Evolutionary conservation across 2,329 filamentous ascomycete species (phyloP), one percentile per base, ranked within the genome.

Genomic region (Ophiostoma sp.): DNA sequence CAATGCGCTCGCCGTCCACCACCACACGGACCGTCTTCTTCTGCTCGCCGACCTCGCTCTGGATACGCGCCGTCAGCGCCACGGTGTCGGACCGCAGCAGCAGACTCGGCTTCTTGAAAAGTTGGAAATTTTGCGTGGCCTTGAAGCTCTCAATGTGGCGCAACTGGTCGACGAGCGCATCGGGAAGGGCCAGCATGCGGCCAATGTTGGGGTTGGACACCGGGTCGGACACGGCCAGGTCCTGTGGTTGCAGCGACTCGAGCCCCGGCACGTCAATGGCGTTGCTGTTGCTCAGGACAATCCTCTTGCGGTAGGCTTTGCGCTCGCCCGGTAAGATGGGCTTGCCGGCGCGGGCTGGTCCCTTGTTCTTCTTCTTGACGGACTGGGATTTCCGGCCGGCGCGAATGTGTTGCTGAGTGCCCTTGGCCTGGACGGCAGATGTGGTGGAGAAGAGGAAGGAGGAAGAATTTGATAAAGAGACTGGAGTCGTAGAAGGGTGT

Each of bases 271-370:
- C 92, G 74, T 91, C 89, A 50, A 98, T 85, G 69, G 96, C 96
- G 83, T 97, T 98, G 82, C 93, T 92, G 84, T 98, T 99, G 85
- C 92, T 95, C 75, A 99, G 89, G 74, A 97, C 90, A 79, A 99
- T 93, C 77, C 93, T 90, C 85, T 97, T 97, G 77, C 94, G 91
- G 80, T 93, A 86, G 36, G 93, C 93, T 83, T 94, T 97, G 77
- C 95, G 90, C 86, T 98, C 95, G 77, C 95, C 95, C 2, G 89
- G 86, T 15, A 85, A 85, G 25, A 92, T 92, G 19, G 89, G 86
- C 82, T 87, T 88, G 72, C 84, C 80, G n/a, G n/a, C n/a, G 33
- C 82, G 82, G 33, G 81, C 82, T 61, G 84, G 79, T 19, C 81
- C 61, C 61, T 73, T 52, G 76, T 78, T 78, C 72, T 78, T 79